A percentile compares a stretch with the other conserved stretches of the same genome.
phyloP scores from a whole-genome alignment of 306 rosid species.

The Cicer bijugum region DNA sequence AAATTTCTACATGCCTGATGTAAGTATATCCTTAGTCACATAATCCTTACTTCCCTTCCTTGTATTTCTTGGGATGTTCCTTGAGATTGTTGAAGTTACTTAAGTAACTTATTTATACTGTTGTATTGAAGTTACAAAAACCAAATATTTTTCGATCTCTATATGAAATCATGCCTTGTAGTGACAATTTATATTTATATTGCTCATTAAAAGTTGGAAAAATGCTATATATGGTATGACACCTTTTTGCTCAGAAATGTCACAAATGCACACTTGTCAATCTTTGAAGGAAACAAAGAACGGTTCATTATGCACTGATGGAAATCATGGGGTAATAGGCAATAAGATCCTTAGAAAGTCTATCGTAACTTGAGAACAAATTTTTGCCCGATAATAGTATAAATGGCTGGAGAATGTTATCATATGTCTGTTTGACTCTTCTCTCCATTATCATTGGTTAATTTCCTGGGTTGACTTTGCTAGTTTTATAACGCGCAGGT shows the following conservation, averaged over 20 bases:
- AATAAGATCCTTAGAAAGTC: too few species aligned
- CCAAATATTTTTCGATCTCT: constrained; percentile 27
- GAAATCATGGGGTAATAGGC: too few species aligned
- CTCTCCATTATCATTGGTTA: constrained; percentile 26
- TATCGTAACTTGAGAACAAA: neutral
- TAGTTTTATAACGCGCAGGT: constrained; percentile 59
- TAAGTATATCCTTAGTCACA: constrained; percentile 16
- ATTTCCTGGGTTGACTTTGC: constrained; percentile 42
- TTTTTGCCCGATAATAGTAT: constrained; percentile 27
- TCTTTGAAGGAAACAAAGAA: too few species aligned
- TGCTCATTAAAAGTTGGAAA: neutral
- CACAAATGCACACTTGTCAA: too few species aligned
- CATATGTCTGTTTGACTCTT: constrained; percentile 19
- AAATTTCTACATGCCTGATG: constrained; percentile 17
- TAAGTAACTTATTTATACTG: neutral
- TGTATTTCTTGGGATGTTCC: constrained; percentile 1
- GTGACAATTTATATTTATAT: constrained; percentile 6
- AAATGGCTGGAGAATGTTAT: constrained; percentile 24
- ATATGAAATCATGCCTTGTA: constrained; percentile 13
- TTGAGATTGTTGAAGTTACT: constrained; percentile 9
- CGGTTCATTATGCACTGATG: too few species aligned
- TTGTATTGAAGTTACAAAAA: constrained; percentile 22
- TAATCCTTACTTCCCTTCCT: constrained; percentile 2
- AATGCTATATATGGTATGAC: too few species aligned
- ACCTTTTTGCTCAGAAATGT: too few species aligned